Conservation (phyloP, 2,329 filamentous ascomycete species). For the Colletotrichum cuscutae region DNA sequence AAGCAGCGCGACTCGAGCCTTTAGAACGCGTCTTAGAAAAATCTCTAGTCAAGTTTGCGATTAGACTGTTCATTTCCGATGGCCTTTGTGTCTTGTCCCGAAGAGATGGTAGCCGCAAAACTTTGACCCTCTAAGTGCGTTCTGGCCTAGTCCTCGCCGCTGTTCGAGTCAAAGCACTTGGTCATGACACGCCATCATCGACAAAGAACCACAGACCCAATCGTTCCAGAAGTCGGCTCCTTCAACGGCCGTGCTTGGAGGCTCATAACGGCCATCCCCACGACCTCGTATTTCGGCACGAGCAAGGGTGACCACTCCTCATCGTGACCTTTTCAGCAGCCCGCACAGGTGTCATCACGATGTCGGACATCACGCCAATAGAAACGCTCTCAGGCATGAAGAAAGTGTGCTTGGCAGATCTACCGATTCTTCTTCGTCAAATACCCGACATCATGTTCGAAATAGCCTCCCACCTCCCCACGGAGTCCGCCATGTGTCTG, state of each 20-base stretch:
- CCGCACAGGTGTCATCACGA: neutral
- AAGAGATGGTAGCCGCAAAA: neutral
- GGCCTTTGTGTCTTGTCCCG: neutral
- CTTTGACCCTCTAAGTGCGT: neutral
- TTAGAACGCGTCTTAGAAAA: neutral
- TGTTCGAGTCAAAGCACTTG: neutral
- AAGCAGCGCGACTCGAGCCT: neutral
- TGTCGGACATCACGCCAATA: neutral
- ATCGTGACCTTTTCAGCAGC: neutral
- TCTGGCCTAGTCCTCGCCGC: neutral
- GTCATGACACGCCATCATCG: neutral
- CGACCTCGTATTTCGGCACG: neutral
- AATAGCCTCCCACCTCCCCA: conserved; percentile 27
- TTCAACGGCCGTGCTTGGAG: neutral
- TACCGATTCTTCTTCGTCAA: conserved; percentile 12
- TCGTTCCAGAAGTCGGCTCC: neutral
- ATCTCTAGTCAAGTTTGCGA: neutral
- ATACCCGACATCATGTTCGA: conserved; percentile 25
- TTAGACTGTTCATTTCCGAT: neutral
- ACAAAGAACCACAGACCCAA: neutral
- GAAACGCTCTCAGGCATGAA: neutral
- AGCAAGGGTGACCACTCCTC: neutral
- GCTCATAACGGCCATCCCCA: neutral
- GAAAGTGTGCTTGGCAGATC: neutral
- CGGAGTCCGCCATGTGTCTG: conserved; percentile 22